Percentiles rank a stretch among this genome's conserved stretches.
These are phyloP conservation scores for Rutstroemia sydowiana DNA, from an alignment of 2,329 filamentous ascomycete genomes.

Conservation along the genomic window DNA sequence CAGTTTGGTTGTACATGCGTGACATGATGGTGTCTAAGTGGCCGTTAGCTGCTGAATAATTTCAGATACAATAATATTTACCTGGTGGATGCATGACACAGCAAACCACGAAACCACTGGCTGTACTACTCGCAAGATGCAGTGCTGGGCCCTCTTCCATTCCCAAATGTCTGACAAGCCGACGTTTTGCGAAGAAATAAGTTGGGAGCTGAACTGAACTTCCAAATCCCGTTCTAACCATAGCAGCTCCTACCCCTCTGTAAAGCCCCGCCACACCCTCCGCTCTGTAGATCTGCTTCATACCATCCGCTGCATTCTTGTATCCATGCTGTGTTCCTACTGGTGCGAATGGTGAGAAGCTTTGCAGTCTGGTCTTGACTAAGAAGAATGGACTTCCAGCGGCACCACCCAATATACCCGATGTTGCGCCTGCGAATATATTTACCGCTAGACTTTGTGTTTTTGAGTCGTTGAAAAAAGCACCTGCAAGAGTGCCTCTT, in stretches of 20 bases:
- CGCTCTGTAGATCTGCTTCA: slow-evolving; percentile 66
- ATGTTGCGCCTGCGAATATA: slow-evolving; percentile 83
- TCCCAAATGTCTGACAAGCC: slow-evolving; percentile 71
- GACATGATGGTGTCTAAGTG: slow-evolving; percentile 88
- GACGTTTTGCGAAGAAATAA: slow-evolving; percentile 94
- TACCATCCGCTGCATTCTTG: slow-evolving; percentile 74
- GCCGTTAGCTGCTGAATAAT: slow-evolving; percentile 3
- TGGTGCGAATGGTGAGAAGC: slow-evolving; percentile 83
- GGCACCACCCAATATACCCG: slow-evolving; percentile 86
- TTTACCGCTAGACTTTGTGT: slow-evolving; percentile 84
- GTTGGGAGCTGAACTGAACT: slow-evolving; percentile 94
- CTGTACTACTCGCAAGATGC: slow-evolving; percentile 81
- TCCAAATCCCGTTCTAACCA: slow-evolving; percentile 93
- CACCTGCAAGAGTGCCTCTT: slow-evolving; percentile 60
- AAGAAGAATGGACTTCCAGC: slow-evolving; percentile 95
- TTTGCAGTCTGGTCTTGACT: slow-evolving; percentile 93
- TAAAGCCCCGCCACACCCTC: slow-evolving; percentile 83
- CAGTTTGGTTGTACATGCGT: slow-evolving; percentile 96
- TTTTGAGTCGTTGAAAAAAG: slow-evolving; percentile 64
- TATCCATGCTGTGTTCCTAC: slow-evolving; percentile 97
- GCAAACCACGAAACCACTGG: slow-evolving; percentile 92
- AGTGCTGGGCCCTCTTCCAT: slow-evolving; percentile 87
- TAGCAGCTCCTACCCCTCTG: slow-evolving; percentile 82
- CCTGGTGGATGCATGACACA: slow-evolving; percentile 96
- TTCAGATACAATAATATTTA: slow-evolving; percentile 34